Evolutionary conservation across 2,329 filamentous ascomycete genomes (phyloP).

Genomic region (Drechslerella dactyloides): DNA sequence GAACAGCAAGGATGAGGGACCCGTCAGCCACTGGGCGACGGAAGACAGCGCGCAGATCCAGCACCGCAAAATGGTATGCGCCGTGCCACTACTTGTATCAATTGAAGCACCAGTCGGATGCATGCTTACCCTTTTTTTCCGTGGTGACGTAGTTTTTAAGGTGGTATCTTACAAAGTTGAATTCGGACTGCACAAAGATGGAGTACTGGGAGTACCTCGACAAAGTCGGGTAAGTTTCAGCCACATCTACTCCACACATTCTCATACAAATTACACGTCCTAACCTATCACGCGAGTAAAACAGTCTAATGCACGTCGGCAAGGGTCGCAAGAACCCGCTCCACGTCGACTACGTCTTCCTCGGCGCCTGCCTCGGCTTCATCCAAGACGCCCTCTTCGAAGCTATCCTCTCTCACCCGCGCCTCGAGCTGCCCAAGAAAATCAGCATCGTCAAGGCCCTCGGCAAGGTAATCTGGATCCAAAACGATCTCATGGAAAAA

Average conservation of each 20-base stretch:
- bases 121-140: conserved; percentile 11
- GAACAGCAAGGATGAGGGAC: conserved; percentile 69
- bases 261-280: conserved; percentile 66
- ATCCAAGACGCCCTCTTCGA: conserved; percentile 80
- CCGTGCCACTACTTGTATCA: too few species aligned
- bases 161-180: conserved; percentile 77
- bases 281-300: conserved; percentile 61
- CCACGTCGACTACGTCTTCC: conserved; percentile 80
- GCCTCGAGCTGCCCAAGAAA: conserved; percentile 71
- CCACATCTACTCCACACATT: background rate
- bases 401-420: conserved; percentile 74
- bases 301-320: conserved; percentile 58
- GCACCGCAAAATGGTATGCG: conserved; percentile 44
- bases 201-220: conserved; percentile 84
- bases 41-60: conserved; percentile 48
- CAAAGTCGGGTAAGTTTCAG: conserved; percentile 69
- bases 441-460: conserved; percentile 76
- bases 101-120: too few species aligned
- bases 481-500: conserved; percentile 84
- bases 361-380: conserved; percentile 73
- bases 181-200: conserved; percentile 75
- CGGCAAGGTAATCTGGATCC: conserved; percentile 84
- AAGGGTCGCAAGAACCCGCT: conserved; percentile 73
- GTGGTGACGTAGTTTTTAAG: conserved; percentile 60
- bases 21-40: conserved; percentile 58